Evolutionary conservation across 345 rosid species (phyloP), one percentile per base, ranked within the genome.

Genomic region (Firmiana major): DNA sequence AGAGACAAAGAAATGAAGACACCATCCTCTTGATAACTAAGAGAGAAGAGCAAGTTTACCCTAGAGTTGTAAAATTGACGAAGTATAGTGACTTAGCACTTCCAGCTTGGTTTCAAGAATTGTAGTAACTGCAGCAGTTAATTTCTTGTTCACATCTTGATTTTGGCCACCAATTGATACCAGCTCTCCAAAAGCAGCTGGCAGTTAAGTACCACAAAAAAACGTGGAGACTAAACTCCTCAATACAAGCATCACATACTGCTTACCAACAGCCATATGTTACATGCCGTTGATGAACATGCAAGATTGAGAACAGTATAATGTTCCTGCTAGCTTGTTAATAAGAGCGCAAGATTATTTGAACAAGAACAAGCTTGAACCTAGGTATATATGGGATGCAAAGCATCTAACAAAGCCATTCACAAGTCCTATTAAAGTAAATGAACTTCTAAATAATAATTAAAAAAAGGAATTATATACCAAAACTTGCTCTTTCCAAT

Each of bases 221-320:
- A 97, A 80, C 6, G 94, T 91, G 59, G 98, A 97, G 16, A 97
- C 91, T 0, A 98, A 97, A 66, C 99, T 98, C 91, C 94, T 97
- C 90, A 97, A 80, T 86, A 94, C 97, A 80, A 97, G 81, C 97
- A 92, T 97, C 85, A 94, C 97, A 84, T 92, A 92, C 99, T 92
- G 92, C 89, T 80, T 45, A 26, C 34, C 49, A 26, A 78, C 38
- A 65, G 31, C 31, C 31, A 46, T 40, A 60, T 24, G 36, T 46
- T 17, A 51, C n/a, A 7, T 16, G 0, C n/a, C 31, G 49, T 2
- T 1, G 19, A 66, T 28, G 40, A 43, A 38, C 42, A 11, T 8
- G n/a, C 17, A 53, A 62, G 3, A 70, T 22, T 4, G 0, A 15
- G 10, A 55, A 24, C 26, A 40, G 10, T 54, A 55, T 42, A 40